Base-by-base conservation (phyloP, 805 yeast genomes). In the Schizosaccharomyces osmophilus region DNA sequence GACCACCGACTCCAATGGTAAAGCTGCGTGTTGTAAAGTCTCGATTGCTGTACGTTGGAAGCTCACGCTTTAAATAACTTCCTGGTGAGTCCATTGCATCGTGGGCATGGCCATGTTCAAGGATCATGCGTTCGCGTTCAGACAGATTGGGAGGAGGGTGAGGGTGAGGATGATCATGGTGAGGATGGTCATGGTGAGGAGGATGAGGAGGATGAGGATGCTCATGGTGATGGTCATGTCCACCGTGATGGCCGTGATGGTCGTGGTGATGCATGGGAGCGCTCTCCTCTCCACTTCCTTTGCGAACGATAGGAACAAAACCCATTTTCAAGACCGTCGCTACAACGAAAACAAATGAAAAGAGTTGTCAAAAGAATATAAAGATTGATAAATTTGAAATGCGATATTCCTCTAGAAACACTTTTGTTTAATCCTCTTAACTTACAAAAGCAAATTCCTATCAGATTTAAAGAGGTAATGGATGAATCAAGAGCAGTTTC, bases 1-100 rank as follows among this genome's bases (percentile, higher is more conserved):
- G 61, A 31, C 61, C 61, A n/a, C 61, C 61, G 17, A 59, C 43
- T 15, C 61, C 61, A 9, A 59, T 31, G 39, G 61, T 59, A 48
- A 59, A 59, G 61, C 55, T 54, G 17, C 61, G 51, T 26, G 26
- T 13, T 17, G 51, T 9, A 51, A 59, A 59, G 41, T 59, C 54
- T 29, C 61, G 54, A 32, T 31, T 24, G 24, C 15, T 22, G 55
- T 19, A 41, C 32, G 19, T n/a, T 0, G 61, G 61, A 17, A 43
- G 61, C n/a, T 59, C 61, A n/a, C 61, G 51, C 19, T 41, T 31
- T 5, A 59, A 29, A 19, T 22, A 59, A 41, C 51, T 39, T 19
- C 61, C 61, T 5, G 61, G 55, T 4, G 39, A 22, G n/a, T 59
- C 61, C 61, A 59, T 42, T 9, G 48, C 55, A 36, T 59, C 61